A percentile compares a stretch with the other conserved stretches of the same genome.
phyloP scores from a whole-genome alignment of 805 yeast species.

The Cyberlindnera xishuangbannaensis region DNA sequence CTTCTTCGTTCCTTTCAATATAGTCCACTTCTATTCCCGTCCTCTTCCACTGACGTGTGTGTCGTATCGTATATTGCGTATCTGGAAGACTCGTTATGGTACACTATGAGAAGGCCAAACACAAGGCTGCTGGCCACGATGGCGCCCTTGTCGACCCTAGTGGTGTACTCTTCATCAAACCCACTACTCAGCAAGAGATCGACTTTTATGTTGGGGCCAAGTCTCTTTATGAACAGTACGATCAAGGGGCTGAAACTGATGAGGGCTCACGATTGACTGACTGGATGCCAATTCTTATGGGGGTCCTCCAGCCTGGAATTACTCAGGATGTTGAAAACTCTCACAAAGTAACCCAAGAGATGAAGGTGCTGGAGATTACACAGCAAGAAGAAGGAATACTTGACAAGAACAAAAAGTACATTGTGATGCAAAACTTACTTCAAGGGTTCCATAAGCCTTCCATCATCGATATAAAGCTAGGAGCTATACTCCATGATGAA shows the following conservation, averaged over 20 bases:
- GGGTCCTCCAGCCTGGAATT: conserved; percentile 47
- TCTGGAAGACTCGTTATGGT: too few relatives aligned
- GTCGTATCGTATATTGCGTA: too few relatives aligned
- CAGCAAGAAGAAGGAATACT: background rate
- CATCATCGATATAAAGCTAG: conserved; percentile 80
- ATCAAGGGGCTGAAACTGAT: conserved; percentile 22
- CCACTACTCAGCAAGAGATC: conserved; percentile 56
- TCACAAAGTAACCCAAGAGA: too few relatives aligned
- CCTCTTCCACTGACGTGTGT: too few relatives aligned
- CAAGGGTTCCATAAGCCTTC: conserved; percentile 60
- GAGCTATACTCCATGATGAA: conserved; percentile 63
- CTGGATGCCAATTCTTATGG: conserved; percentile 64
- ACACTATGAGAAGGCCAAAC: conserved; percentile 28
- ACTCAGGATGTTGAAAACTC: conserved; percentile 24
- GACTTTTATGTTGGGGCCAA: conserved; percentile 56
- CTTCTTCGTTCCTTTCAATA: too few relatives aligned
- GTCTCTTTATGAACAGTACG: conserved; percentile 8
- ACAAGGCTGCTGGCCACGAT: conserved; percentile 91
- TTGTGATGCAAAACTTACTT: conserved; percentile 70
- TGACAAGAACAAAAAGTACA: conserved; percentile 27
- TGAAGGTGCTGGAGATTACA: conserved; percentile 12
- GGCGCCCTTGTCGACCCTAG: conserved; percentile 62
- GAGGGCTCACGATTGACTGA: too few relatives aligned
- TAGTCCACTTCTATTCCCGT: too few relatives aligned
- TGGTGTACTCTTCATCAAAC: conserved; percentile 71